Evolutionary conservation across 208 protist species (phyloP), one percentile per base, ranked within the genome.

Genomic region (Trichomonas tenax): DNA sequence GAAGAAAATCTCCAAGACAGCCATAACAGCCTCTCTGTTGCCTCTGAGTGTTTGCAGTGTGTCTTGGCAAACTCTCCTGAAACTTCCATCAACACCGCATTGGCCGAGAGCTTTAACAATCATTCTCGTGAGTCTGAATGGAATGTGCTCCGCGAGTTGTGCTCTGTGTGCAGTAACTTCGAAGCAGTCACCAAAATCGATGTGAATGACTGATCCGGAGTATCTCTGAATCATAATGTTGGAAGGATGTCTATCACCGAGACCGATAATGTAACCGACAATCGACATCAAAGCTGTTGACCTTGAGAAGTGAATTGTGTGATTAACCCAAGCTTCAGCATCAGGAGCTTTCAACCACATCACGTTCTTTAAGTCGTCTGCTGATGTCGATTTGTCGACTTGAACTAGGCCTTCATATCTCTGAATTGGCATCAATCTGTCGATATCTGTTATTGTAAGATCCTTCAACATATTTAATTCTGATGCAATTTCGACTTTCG

Each of bases 141-240:
- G 93, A 96, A 96, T 81, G 8, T 4, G 41, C 34, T 96, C 93
- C 1, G 93, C 49, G 40, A 96, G 40, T 63, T 86, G 49, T 31
- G 45, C 81, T 58, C 96, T 2, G 34, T 96, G n/a, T 15, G 88
- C 97, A 46, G 96, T 96, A 0, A 96, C 96, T 84, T 97, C 96
- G 40, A 97, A 97, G 31, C 96, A 97, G 40, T 96, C 93, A 46
- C 51, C 51, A 23, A 82, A 96, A 96, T 96, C 93, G n/a, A 96
- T 96, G 36, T 96, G 93, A 44, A 96, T 49, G 14, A 96, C 93
- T 45, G 63, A 21, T 31, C 93, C 93, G 21, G 93, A 41, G 21
- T 40, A 34, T 48, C 34, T 45, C 48, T 96, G 49, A 23, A 96
- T 82, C 51, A 96, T 63, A n/a, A 96, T 96, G 21, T 96, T 96